These are phyloP conservation scores for Fusarium buxicola DNA, from an alignment of 2,329 filamentous ascomycete genomes.

Conservation along the genomic window DNA sequence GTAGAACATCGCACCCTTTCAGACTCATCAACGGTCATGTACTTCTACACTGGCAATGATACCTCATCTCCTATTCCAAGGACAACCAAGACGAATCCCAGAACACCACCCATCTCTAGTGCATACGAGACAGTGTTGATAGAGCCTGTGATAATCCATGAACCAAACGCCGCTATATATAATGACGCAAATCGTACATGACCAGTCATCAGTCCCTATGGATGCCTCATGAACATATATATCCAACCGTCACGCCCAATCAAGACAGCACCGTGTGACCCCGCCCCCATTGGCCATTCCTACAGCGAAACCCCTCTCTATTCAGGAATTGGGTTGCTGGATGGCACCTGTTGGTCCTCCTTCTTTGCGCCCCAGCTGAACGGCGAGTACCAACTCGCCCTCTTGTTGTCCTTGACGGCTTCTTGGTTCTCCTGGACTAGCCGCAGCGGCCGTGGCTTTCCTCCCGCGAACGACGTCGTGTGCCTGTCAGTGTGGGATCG, in stretches of 20 bases:
- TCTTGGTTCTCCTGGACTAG: constrained; percentile 84
- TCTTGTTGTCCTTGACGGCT: constrained; percentile 64
- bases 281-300: constrained; percentile 9
- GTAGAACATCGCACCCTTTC: constrained; percentile 29
- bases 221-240: constrained; percentile 41
- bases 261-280: constrained; percentile 28
- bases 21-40: constrained; percentile 34
- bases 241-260: constrained; percentile 44
- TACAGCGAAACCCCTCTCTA: constrained; percentile 36
- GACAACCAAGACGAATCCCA: constrained; percentile 29
- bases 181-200: constrained; percentile 49
- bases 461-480: constrained; percentile 67
- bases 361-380: constrained; percentile 65
- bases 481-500: constrained; percentile 63
- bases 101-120: constrained; percentile 31
- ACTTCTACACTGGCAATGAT: constrained; percentile 26
- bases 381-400: constrained; percentile 72
- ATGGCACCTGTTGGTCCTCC: constrained; percentile 55
- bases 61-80: constrained; percentile 30
- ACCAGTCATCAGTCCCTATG: constrained; percentile 42
- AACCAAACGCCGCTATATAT: constrained; percentile 49
- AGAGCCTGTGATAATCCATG: constrained; percentile 46
- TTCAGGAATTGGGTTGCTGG: constrained; percentile 51
- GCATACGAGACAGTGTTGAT: constrained; percentile 42
- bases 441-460: constrained; percentile 85